phyloP scores from a whole-genome alignment of 495 filamentous ascomycete species.

The Xanthoparmelia taractica region DNA sequence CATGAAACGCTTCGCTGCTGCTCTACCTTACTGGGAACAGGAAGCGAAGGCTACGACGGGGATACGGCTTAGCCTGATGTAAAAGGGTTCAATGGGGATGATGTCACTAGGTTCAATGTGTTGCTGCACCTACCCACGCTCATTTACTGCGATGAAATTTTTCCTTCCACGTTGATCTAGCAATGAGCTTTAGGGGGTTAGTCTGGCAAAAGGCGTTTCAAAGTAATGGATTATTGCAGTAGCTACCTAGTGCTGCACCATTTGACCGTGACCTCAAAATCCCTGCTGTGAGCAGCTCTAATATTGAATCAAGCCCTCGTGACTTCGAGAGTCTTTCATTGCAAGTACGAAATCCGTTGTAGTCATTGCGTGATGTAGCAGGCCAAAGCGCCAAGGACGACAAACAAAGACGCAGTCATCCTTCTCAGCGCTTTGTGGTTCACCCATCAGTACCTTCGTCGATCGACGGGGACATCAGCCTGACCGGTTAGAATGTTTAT shows the following conservation, averaged over 20 bases:
- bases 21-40: slow-evolving; percentile 13
- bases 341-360: not conserved
- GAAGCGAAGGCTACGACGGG: slow-evolving; percentile 11
- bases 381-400: not conserved
- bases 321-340: not conserved
- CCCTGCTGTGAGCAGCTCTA: not conserved
- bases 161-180: slow-evolving; percentile 15
- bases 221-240: slow-evolving; percentile 11
- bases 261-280: not conserved
- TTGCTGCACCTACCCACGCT: slow-evolving; percentile 21
- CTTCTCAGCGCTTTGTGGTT: not conserved
- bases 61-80: not conserved
- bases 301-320: not conserved
- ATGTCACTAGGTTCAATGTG: slow-evolving; percentile 12
- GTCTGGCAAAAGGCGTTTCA: not conserved
- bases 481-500: not conserved
- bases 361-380: not conserved
- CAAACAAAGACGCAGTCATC: not conserved
- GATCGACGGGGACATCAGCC: not conserved
- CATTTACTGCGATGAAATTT: slow-evolving; percentile 19
- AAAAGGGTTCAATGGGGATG: slow-evolving; percentile 7
- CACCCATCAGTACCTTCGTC: not conserved
- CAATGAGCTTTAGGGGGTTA: slow-evolving; percentile 14
- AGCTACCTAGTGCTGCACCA: not conserved
- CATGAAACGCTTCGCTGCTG: slow-evolving; percentile 14